Base-by-base conservation (phyloP, 495 filamentous ascomycete species). In the Neurospora tetraspora region DNA sequence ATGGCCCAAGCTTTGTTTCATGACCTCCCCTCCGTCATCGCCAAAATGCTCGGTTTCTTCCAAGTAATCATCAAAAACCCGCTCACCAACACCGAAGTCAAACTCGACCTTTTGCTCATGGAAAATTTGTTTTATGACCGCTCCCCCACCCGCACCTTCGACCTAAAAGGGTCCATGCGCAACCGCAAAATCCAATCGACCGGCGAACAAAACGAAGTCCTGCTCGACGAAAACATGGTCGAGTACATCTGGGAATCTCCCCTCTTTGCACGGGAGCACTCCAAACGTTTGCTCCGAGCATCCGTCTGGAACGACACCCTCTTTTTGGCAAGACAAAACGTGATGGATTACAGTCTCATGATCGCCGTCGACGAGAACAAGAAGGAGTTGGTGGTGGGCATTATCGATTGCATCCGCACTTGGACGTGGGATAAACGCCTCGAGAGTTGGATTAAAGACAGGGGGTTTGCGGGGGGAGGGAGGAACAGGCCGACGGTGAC, bases 401-500 rank as follows among this genome's bases (percentile, higher is more conserved):
- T 99, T 76, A 98, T 99, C 76, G 96, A 99, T 78, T 98, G 94
- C 80, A 98, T 99, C 74, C 90, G 96, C 45, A 99, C 96, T 0
- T 99, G 97, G 78, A 99, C 96, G 14, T 99, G 96, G 96, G 96
- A 99, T 82, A 99, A 99, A 85, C 97, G 96, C 77, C 87, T 99
- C 11, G 96, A 99, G 82, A 94, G 91, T 37, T 99, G 96, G 96
- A 97, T 98, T 83, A 99, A 99, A 81, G 92, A 96, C 77, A 90
- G 94, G 40, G 94, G 94, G 9, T 93, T 94, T 77, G 91, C 90
- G 23, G 92, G 92, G 5, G 92, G 92, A 72, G 90, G 91, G 69
- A 91, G 94, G 78, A 97, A 97, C 76, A 86, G 91, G 70, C 96
- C 96, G 11, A 99, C 96, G 0, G 94, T 99, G 36, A 99, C 96